Conservation (phyloP, 805 yeast species). For the Yarrowia sp. region DNA sequence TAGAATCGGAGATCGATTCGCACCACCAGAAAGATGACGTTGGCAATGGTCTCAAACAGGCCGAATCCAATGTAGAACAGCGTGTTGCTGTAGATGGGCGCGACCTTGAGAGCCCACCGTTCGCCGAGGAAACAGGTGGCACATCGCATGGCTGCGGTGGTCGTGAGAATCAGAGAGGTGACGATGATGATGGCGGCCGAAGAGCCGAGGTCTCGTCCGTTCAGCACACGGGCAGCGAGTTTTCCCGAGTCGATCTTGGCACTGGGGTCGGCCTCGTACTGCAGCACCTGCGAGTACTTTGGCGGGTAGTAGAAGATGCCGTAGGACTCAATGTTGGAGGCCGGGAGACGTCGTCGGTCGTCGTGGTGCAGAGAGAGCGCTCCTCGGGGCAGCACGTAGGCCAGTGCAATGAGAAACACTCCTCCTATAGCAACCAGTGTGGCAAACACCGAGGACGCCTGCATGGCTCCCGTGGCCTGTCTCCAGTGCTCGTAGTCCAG, state of each 20-base stretch:
- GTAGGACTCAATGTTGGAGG: conserved; percentile 36
- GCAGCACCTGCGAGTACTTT: conserved; percentile 34
- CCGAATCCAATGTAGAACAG: conserved; percentile 75
- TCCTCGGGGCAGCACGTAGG: conserved; percentile 52
- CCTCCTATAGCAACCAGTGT: conserved; percentile 63
- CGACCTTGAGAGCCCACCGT: conserved; percentile 13
- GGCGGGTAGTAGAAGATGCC: conserved; percentile 33
- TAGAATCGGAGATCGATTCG: conserved; percentile 80
- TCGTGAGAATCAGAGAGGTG: conserved; percentile 21
- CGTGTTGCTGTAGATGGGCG: conserved; percentile 14
- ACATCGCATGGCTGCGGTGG: conserved; percentile 35
- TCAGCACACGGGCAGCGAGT: conserved; percentile 28
- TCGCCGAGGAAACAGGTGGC: conserved; percentile 37
- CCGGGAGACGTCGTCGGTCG: conserved; percentile 32
- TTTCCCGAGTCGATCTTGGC: conserved; percentile 28
- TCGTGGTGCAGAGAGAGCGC: conserved; percentile 29
- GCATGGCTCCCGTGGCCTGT: conserved; percentile 62
- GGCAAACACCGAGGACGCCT: conserved; percentile 59
- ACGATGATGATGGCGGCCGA: conserved; percentile 12
- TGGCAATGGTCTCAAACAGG: conserved; percentile 64
- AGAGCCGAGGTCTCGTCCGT: conserved; percentile 9
- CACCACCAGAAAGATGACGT: conserved; percentile 64
- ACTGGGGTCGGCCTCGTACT: conserved; percentile 27
- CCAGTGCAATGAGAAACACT: conserved; percentile 56
- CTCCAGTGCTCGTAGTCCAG: conserved; percentile 55